Conservation (phyloP, 768 basidiomycete genomes). For the Podaxis mareebaensis region DNA sequence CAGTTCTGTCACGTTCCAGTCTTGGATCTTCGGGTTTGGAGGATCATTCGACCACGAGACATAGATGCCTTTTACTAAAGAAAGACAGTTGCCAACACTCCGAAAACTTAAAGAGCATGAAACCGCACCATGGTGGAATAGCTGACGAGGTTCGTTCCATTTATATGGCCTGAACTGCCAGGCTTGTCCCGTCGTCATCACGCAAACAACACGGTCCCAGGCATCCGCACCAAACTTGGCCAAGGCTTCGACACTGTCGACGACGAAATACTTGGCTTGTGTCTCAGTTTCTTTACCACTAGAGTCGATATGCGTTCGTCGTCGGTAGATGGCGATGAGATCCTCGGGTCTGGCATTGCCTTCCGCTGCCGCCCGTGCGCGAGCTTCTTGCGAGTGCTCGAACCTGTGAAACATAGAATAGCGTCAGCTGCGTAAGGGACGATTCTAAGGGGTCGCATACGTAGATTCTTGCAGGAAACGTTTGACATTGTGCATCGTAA, state of each 20-base stretch:
- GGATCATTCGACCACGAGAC: conserved; percentile 95
- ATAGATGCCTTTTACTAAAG: conserved; percentile 89
- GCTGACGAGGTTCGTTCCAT: conserved; percentile 88
- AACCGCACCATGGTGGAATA: conserved; percentile 87
- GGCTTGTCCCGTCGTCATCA: conserved; percentile 96
- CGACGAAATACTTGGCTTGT: conserved; percentile 75
- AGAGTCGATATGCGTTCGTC: conserved; percentile 69
- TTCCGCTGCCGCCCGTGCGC: conserved; percentile 64
- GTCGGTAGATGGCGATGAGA: conserved; percentile 84
- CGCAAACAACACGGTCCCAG: conserved; percentile 97
- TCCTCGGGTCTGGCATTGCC: conserved; percentile 80
- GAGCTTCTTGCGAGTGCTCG: conserved; percentile 74
- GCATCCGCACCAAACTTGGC: conserved; percentile 90
- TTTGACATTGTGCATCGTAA: conserved; percentile 98
- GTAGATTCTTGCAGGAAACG: conserved; percentile 88
- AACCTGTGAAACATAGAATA: conserved; percentile 43
- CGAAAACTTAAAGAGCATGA: not conserved
- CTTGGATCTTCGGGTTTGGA: conserved; percentile 83
- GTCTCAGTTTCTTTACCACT: conserved; percentile 60
- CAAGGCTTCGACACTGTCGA: conserved; percentile 91
- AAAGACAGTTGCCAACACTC: not conserved
- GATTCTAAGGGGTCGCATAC: conserved; percentile 38
- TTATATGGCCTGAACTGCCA: conserved; percentile 99
- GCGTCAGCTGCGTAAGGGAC: not conserved
- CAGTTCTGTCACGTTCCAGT: conserved; percentile 97